Evolutionary conservation across 2,329 filamentous ascomycete genomes (phyloP).

Genomic region (Xenosphaeropsis pyriputrescens): DNA sequence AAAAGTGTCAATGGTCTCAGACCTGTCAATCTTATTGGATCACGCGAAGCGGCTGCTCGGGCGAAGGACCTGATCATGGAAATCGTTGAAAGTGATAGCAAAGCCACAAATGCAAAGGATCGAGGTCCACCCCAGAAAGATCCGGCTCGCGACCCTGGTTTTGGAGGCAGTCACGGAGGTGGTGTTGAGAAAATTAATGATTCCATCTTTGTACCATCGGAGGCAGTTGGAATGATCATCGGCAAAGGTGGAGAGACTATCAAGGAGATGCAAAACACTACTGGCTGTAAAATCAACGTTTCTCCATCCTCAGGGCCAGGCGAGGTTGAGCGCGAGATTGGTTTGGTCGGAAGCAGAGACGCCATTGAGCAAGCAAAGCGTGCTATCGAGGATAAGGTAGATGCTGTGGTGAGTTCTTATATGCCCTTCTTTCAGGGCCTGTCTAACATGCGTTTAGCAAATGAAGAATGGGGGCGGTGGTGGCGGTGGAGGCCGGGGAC

Average conservation of each 20-base stretch:
- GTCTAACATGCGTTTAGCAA: conserved; percentile 21
- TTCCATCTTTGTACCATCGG: conserved; percentile 72
- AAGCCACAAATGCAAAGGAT: conserved; percentile 22
- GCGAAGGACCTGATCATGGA: conserved; percentile 86
- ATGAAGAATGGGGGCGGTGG: conserved; percentile 35
- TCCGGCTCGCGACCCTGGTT: conserved; percentile 24
- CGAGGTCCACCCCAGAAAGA: conserved; percentile 26
- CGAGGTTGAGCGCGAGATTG: conserved; percentile 75
- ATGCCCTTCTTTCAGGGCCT: not conserved
- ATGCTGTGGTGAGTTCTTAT: conserved; percentile 56
- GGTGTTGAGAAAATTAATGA: conserved; percentile 62
- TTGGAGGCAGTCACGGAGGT: conserved; percentile 17
- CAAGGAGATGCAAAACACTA: conserved; percentile 78
- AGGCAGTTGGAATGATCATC: conserved; percentile 93
- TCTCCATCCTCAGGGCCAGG: conserved; percentile 64
- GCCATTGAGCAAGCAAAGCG: conserved; percentile 69
- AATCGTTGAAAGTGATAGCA: conserved; percentile 83
- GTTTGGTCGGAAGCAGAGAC: conserved; percentile 63
- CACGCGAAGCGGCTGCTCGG: conserved; percentile 54
- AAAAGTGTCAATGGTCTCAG: conserved; percentile 84
- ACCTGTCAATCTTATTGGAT: conserved; percentile 81
- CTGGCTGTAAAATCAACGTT: conserved; percentile 91
- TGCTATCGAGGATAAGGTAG: conserved; percentile 84
- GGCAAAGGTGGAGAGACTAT: conserved; percentile 91
- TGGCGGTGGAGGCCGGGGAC: conserved; percentile 27